Base-by-base conservation (phyloP, 164 flowering plant species). In the Amborella trichopoda region DNA sequence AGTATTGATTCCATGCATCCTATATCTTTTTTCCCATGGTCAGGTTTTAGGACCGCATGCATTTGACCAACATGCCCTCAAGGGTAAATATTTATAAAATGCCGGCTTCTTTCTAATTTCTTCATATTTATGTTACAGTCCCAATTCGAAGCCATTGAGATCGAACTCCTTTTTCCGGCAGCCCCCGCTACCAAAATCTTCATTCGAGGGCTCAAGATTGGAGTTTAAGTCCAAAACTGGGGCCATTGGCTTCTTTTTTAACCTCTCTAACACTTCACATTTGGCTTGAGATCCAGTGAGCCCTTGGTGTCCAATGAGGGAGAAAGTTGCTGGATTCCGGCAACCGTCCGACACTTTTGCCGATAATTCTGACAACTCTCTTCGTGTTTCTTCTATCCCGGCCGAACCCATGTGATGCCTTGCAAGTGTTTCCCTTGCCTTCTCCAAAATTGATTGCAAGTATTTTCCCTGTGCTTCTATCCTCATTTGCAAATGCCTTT, bases 401-500 rank as follows among this genome's bases (percentile, higher is more conserved):
- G 21, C 22, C n/a, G 21, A 17, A n/a, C 46, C 46, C 11, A 20
- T 42, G 23, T 42, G 46, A 42, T 42, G 46, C 10, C 23, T 42
- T 19, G 46, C 26, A 12, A 42, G 21, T 3, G 46, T 23, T 42
- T 42, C 46, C 23, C 27, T 42, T 17, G 46, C 46, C 23, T 18
- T 42, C 11, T 42, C 46, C 9, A 42, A 26, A 9, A 42, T 42
- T 20, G 46, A 42, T 20, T 42, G 46, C 46, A 42, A 21, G 46
- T 42, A 42, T 26, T 42, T 42, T 26, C 41, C 41, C 20, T 38
- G 41, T 6, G 41, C 41, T 38, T 38, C 41, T 16, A 38, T 38
- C 41, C 41, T 20, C 14, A 42, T 23, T 14, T 42, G 46, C 46
- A 42, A 42, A 21, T 42, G 46, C 27, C 21, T 42, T 20, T 42